These are phyloP conservation scores for Areca catechu DNA, from an alignment of 176 grass and related monocot genomes.

Conservation along the genomic window DNA sequence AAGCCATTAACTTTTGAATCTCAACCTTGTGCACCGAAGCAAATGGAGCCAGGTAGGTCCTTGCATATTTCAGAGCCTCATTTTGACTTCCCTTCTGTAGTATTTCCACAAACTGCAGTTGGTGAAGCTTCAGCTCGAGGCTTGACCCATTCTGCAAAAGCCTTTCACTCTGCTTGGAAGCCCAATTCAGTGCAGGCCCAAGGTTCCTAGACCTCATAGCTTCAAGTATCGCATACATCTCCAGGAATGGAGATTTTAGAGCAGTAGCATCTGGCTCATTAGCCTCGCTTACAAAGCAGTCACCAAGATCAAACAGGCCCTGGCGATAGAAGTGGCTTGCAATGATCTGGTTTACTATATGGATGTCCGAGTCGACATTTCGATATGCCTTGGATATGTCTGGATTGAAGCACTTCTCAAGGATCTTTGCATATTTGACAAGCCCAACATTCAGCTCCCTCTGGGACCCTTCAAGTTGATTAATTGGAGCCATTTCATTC, in stretches of 20 bases:
- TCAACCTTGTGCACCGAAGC: conserved; percentile 35
- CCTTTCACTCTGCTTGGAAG: conserved; percentile 47
- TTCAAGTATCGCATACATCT: conserved; percentile 78
- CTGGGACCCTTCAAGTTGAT: conserved; percentile 58
- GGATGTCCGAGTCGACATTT: conserved; percentile 59
- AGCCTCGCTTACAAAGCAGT: conserved; percentile 49
- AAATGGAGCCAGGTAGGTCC: conserved; percentile 43
- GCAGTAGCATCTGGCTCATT: conserved; percentile 34
- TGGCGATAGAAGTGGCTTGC: conserved; percentile 69
- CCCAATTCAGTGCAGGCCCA: conserved; percentile 66
- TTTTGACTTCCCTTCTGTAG: conserved; percentile 39
- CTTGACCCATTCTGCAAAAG: conserved; percentile 53
- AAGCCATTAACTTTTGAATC: conserved; percentile 63
- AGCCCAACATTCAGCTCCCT: conserved; percentile 67
- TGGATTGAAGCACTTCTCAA: conserved; percentile 68
- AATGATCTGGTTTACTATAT: conserved; percentile 63
- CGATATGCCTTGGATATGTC: conserved; percentile 82
- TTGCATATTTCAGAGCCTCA: conserved; percentile 53
- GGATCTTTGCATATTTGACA: conserved; percentile 56
- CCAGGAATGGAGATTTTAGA: conserved; percentile 60
- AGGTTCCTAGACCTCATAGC: conserved; percentile 67
- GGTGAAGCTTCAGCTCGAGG: conserved; percentile 85
- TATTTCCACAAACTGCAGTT: conserved; percentile 73
- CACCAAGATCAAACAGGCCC: conserved; percentile 74
- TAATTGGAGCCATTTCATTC: conserved; percentile 35